A percentile compares a stretch with the other conserved stretches of the same genome.
phyloP scores from a whole-genome alignment of 192 early-diverging fungal genomes.

The Coemansia sp. region DNA sequence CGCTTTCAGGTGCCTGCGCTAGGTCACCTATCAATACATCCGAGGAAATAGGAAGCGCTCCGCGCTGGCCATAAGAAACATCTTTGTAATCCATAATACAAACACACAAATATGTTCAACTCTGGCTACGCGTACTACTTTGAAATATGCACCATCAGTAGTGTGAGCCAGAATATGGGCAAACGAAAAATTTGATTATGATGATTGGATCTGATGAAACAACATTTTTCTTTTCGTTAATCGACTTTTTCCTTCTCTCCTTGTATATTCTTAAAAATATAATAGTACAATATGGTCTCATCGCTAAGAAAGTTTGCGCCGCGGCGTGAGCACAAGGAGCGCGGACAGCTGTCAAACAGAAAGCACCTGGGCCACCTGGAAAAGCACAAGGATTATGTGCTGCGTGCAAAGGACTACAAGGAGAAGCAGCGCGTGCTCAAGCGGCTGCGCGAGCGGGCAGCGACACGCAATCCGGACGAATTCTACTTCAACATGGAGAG shows the following conservation, averaged over 20 bases:
- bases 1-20: conserved; percentile 29
- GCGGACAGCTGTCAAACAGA: conserved; percentile 67
- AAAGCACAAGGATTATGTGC: conserved; percentile 97
- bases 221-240: neutral
- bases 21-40: conserved; percentile 26
- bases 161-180: neutral
- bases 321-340: conserved; percentile 87
- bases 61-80: conserved; percentile 21
- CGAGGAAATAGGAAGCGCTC: conserved; percentile 34
- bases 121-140: neutral
- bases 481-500: conserved; percentile 98
- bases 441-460: conserved; percentile 82
- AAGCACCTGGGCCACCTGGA: conserved; percentile 81
- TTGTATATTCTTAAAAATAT: neutral
- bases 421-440: conserved; percentile 83
- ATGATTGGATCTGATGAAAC: neutral
- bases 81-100: neutral
- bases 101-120: conserved; percentile 1
- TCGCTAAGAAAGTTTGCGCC: conserved; percentile 82
- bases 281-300: conserved; percentile 47
- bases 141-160: neutral
- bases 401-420: conserved; percentile 89
- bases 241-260: conserved; percentile 2
- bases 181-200: neutral
- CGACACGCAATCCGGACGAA: conserved; percentile 91